Conservation (phyloP, 2,329 filamentous ascomycete genomes). For the Trematosphaeria pertusa region DNA sequence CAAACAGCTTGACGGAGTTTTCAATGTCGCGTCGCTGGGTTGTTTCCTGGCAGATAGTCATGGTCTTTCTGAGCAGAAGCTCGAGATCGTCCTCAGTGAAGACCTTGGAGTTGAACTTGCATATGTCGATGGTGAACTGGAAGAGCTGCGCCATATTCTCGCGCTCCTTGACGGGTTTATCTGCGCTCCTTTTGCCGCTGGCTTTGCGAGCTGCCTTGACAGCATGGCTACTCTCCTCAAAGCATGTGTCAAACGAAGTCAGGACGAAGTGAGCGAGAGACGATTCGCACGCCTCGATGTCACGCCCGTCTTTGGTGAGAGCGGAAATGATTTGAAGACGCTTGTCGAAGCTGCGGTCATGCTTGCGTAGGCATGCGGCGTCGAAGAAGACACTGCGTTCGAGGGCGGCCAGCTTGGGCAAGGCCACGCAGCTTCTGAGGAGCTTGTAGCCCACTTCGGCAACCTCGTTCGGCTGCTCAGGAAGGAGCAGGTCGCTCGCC, state of each 20-base stretch:
- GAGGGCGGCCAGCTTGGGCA: constrained; percentile 40
- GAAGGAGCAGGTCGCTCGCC: constrained; percentile 46
- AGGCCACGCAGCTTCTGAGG: constrained; percentile 41
- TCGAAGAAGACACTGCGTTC: constrained; percentile 50
- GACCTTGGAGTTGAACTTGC: constrained; percentile 78
- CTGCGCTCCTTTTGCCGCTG: constrained; percentile 32
- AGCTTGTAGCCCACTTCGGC: constrained; percentile 44
- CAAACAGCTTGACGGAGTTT: constrained; percentile 71
- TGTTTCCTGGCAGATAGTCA: constrained; percentile 73
- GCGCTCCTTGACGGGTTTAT: constrained; percentile 32
- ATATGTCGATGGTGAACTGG: constrained; percentile 69
- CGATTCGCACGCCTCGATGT: constrained; percentile 48
- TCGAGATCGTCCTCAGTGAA: constrained; percentile 68
- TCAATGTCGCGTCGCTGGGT: constrained; percentile 69
- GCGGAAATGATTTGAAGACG: constrained; percentile 44
- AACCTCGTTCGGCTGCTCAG: constrained; percentile 41
- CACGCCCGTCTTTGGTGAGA: constrained; percentile 47
- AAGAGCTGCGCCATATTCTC: constrained; percentile 66
- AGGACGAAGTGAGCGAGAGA: constrained; percentile 43
- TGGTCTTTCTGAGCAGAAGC: constrained; percentile 66
- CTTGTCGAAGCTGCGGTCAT: constrained; percentile 37
- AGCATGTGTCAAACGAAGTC: constrained; percentile 41
- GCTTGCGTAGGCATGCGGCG: constrained; percentile 37
- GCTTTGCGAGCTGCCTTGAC: constrained; percentile 30
- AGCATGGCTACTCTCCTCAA: constrained; percentile 38